Evolutionary conservation across 495 filamentous ascomycete species (phyloP), one percentile per base, ranked within the genome.

Genomic region (Podospora appendiculata): DNA sequence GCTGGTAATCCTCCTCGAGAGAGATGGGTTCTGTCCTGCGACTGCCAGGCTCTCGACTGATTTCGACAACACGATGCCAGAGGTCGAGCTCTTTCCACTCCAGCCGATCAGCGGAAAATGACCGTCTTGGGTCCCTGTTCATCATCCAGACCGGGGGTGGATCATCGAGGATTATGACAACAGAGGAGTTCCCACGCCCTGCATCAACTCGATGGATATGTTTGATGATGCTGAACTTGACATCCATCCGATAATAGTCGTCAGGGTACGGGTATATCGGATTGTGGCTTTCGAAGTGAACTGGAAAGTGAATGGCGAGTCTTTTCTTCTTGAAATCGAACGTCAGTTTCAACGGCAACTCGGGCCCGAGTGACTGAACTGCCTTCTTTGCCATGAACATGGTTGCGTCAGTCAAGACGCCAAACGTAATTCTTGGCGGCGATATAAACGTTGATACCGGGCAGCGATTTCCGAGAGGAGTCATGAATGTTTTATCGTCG

Each of bases 61-160:
- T 79, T 35, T 86, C 75, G 0, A 88, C 89, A 48, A 86, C 85
- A 12, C 93, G 77, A 40, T 75, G 80, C 90, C 90, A 97, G 8
- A 78, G 67, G 56, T 90, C 82, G 18, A 69, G 68, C 12, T 86
- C 81, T 33, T 62, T 73, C 90, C 90, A 96, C 0, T 62, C 52
- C 8, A 63, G 63, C 13, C 61, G 64, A 16, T 75, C 72, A 16
- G 72, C 66, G 12, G 69, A 74, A 48, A 79, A 74, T 0, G 69
- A 70, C 32, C 45, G 54, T 3, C 41, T 56, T 13, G 67, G 58
- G 32, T 82, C 60, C 1, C 66, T 58, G 6, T 76, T 63, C 53
- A 81, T 81, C 52, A 78, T 61, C 48, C 77, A 89, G 57, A 82
- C 84, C 3, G 78, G 55, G 0, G 90, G 86, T 5, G 93, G 83